phyloP scores from a whole-genome alignment of 495 filamentous ascomycete genomes.

The Jackrogersella multiformis region DNA sequence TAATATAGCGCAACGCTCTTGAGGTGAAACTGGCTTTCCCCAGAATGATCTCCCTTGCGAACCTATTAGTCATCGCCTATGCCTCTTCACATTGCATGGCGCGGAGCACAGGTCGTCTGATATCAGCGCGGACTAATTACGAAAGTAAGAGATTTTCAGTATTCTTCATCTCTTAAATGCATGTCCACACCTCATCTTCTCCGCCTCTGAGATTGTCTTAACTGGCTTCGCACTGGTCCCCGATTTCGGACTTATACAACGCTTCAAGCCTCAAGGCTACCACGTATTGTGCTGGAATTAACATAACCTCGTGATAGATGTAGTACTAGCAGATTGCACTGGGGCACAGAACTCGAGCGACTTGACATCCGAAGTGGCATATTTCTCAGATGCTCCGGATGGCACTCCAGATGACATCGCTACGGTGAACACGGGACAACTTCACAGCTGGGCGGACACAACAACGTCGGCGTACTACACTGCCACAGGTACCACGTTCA shows the following conservation, averaged over 20 bases:
- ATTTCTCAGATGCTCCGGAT: slow-evolving; percentile 42
- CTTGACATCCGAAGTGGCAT: slow-evolving; percentile 51
- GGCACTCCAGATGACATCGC: slow-evolving; percentile 45
- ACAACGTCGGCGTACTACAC: slow-evolving; percentile 48
- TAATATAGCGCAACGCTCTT: not conserved
- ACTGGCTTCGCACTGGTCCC: not conserved
- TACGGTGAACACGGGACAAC: slow-evolving; percentile 44
- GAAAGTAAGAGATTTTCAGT: slow-evolving; percentile 30
- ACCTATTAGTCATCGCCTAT: slow-evolving; percentile 12
- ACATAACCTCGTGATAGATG: slow-evolving; percentile 22
- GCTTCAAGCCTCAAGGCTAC: not conserved
- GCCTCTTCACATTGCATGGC: slow-evolving; percentile 14
- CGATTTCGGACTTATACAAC: not conserved
- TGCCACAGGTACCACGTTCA: slow-evolving; percentile 47
- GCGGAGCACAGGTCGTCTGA: not conserved
- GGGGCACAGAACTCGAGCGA: slow-evolving; percentile 16
- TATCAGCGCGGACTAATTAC: slow-evolving; percentile 9
- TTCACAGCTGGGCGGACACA: slow-evolving; percentile 47
- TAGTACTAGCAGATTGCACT: slow-evolving; percentile 30
- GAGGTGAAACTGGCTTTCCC: not conserved
- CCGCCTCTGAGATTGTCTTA: not conserved
- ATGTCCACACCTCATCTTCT: not conserved
- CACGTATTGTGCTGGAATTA: slow-evolving; percentile 7
- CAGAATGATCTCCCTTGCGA: slow-evolving; percentile 12
- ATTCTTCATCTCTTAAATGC: not conserved